Percentiles rank a stretch among this genome's conserved stretches.
Evolutionary conservation across 306 rosid genomes (phyloP).

Genomic region (Fragaria ananassa): DNA sequence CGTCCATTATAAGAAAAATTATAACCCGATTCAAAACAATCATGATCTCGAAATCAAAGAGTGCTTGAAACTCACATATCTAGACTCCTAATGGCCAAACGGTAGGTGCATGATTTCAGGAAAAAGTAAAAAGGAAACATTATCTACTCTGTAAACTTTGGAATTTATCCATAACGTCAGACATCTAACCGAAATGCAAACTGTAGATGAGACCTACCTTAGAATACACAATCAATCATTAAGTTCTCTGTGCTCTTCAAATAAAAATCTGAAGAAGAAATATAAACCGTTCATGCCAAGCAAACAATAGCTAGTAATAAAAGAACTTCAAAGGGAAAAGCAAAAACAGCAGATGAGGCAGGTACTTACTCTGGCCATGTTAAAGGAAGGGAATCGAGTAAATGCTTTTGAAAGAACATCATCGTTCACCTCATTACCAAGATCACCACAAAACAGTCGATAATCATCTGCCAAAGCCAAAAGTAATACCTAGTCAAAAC

Average conservation of each 20-base stretch:
- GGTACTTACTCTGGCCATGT: slow-evolving; percentile 79
- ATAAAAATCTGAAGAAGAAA: slow-evolving; percentile 61
- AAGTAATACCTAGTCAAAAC: slow-evolving; percentile 5
- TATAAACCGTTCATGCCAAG: slow-evolving; percentile 46
- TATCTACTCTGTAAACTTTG: slow-evolving; percentile 22
- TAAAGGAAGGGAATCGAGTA: slow-evolving; percentile 87
- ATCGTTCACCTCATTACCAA: slow-evolving; percentile 97
- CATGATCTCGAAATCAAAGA: slow-evolving; percentile 7
- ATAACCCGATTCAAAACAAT: slow-evolving; percentile 8
- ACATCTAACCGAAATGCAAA: slow-evolving; percentile 22
- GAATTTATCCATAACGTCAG: background rate
- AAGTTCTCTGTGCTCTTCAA: slow-evolving; percentile 52
- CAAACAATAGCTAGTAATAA: slow-evolving; percentile 21
- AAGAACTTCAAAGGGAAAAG: slow-evolving; percentile 1
- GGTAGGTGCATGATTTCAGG: background rate
- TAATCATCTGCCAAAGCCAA: slow-evolving; percentile 64
- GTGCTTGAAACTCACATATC: slow-evolving; percentile 2
- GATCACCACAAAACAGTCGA: slow-evolving; percentile 90
- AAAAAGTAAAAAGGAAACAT: slow-evolving; percentile 18
- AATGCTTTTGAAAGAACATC: slow-evolving; percentile 94
- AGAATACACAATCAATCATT: slow-evolving; percentile 38
- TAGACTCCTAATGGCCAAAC: background rate
- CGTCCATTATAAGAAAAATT: background rate
- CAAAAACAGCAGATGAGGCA: background rate
- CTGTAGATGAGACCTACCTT: slow-evolving; percentile 54